These are phyloP conservation scores for Fusarium virguliforme DNA, from an alignment of 2,329 filamentous ascomycete species.

Conservation along the genomic window DNA sequence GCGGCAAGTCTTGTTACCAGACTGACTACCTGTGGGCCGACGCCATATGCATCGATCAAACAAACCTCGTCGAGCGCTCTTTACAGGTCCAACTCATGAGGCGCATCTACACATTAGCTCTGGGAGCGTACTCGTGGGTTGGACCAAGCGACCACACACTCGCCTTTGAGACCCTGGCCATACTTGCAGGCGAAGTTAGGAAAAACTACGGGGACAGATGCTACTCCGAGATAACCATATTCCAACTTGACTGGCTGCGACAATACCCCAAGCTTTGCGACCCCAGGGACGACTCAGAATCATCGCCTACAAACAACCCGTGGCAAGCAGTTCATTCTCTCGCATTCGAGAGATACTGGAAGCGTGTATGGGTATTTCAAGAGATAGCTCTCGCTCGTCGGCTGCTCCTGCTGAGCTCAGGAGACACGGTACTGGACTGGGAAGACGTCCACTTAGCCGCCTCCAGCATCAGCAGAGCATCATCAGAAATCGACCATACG, in stretches of 20 bases:
- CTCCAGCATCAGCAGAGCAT: rapidly evolving
- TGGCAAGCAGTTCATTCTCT: neutral
- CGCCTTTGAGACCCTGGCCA: neutral
- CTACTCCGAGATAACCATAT: neutral
- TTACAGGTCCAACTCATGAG: neutral
- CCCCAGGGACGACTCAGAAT: neutral
- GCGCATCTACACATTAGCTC: neutral
- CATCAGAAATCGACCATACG: neutral
- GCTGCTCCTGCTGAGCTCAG: neutral
- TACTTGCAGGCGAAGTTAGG: neutral
- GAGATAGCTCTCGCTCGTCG: neutral
- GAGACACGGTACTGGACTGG: neutral
- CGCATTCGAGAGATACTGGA: neutral
- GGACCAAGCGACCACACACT: neutral
- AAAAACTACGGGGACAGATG: neutral
- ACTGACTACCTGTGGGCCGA: neutral
- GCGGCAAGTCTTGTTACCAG: neutral
- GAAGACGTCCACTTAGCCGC: neutral
- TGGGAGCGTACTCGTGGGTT: neutral
- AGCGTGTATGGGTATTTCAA: neutral
- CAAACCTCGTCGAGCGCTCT: neutral
- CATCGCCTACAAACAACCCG: neutral
- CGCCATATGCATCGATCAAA: neutral
- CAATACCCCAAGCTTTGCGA: neutral
- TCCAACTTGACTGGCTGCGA: neutral